phyloP scores from a whole-genome alignment of 176 grass and related monocot species.

The Lolium rigidum region DNA sequence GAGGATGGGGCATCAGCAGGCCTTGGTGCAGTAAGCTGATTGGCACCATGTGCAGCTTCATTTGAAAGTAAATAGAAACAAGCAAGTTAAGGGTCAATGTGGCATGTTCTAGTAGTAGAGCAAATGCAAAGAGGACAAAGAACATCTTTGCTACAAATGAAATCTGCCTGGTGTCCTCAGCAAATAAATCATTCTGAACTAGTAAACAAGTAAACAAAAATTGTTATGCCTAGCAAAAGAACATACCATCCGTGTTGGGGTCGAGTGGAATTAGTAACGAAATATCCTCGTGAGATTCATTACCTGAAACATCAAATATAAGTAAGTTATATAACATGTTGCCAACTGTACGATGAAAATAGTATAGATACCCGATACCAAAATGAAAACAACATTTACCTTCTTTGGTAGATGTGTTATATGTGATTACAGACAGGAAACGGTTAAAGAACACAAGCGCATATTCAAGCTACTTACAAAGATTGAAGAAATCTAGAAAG shows the following conservation, averaged over 20 bases:
- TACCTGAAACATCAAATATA: constrained; percentile 40
- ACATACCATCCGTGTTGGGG: constrained; percentile 31
- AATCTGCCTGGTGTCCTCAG: not conserved
- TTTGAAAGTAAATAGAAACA: constrained; percentile 52
- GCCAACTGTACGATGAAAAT: not conserved
- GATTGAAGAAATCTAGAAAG: constrained; percentile 3
- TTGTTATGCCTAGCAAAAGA: not conserved
- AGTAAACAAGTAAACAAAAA: not conserved
- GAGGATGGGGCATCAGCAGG: constrained; percentile 25
- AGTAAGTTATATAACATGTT: constrained; percentile 11
- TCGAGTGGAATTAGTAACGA: constrained; percentile 38
- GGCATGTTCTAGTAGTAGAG: not conserved
- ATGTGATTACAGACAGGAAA: too few species aligned
- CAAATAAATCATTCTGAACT: not conserved
- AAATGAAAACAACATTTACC: too few species aligned
- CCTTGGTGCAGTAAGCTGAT: constrained; percentile 26
- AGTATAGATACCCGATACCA: too few species aligned
- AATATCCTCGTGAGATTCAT: constrained; percentile 46
- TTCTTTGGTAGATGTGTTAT: too few species aligned
- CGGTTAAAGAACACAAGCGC: constrained; percentile 31
- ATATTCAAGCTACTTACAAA: constrained; percentile 17
- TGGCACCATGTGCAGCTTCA: constrained; percentile 43
- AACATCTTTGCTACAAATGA: not conserved
- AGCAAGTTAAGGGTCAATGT: constrained; percentile 21
- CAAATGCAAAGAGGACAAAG: not conserved